Evolutionary conservation across 139 green algal species (phyloP).

Genomic region (Dunaliella sp.): DNA sequence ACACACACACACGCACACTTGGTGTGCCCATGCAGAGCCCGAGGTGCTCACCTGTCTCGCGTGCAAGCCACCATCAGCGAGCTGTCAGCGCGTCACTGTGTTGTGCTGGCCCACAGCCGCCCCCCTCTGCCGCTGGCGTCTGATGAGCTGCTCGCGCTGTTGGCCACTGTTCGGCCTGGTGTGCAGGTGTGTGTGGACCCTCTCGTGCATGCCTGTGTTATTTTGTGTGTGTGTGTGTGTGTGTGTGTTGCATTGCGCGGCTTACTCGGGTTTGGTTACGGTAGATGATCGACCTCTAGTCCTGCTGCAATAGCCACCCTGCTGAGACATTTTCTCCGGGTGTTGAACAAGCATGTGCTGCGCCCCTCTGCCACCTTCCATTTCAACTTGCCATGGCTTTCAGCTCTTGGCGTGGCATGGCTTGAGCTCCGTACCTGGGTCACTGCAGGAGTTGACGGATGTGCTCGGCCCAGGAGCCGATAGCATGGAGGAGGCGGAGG

Average conservation of each 20-base stretch:
- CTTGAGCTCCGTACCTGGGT: too few relatives aligned
- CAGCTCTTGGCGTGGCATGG: too few relatives aligned
- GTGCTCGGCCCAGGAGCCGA: background rate
- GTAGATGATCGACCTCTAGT: too few relatives aligned
- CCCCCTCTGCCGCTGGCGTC: background rate
- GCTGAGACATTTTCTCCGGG: too few relatives aligned
- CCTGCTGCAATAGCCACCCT: too few relatives aligned
- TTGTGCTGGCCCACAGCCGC: constrained; percentile 44
- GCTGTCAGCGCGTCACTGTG: constrained; percentile 32
- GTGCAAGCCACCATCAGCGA: constrained; percentile 13
- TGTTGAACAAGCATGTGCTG: too few relatives aligned
- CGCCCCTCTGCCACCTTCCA: too few relatives aligned
- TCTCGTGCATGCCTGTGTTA: background rate
- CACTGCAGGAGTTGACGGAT: background rate
- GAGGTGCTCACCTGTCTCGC: constrained; percentile 2
- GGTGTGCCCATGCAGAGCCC: too few relatives aligned
- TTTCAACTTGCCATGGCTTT: too few relatives aligned
- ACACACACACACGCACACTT: too few relatives aligned
- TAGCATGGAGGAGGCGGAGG: background rate
- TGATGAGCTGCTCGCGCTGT: constrained; percentile 31
- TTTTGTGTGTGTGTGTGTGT: background rate
- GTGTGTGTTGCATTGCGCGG: too few relatives aligned
- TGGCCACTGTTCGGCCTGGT: constrained; percentile 37
- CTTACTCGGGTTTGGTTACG: too few relatives aligned
- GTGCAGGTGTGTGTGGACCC: constrained; percentile 16